Percentiles rank a stretch among this genome's conserved stretches.
Conservation (phyloP, 768 basidiomycete genomes). For the Russula lepida region DNA sequence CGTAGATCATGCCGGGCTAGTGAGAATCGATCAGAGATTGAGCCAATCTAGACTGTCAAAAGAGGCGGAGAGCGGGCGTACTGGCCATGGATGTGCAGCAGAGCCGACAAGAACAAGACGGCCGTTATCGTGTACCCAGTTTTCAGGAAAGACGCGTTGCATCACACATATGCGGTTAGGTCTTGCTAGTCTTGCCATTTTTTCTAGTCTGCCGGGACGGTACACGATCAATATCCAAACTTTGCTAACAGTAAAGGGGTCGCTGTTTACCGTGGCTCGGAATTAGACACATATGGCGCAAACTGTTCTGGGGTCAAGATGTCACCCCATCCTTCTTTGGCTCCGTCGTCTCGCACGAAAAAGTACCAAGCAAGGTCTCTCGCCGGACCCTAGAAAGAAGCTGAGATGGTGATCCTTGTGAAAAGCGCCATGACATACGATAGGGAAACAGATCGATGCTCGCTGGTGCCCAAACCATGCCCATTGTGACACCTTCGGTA, state of each 20-base stretch:
- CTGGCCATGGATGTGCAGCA: conserved; percentile 33
- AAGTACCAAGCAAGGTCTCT: conserved; percentile 24
- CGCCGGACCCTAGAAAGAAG: not conserved
- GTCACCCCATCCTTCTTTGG: conserved; percentile 13
- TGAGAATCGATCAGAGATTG: not conserved
- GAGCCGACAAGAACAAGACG: conserved; percentile 30
- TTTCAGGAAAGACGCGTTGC: conserved; percentile 24
- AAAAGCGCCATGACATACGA: conserved; percentile 1
- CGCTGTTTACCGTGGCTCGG: conserved; percentile 18
- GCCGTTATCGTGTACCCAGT: conserved; percentile 29
- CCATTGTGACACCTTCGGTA: conserved; percentile 16
- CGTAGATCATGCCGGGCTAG: conserved; percentile 30
- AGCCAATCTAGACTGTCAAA: too few species aligned
- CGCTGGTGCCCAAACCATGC: conserved; percentile 20
- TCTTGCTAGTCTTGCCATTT: conserved; percentile 18
- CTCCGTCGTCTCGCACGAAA: conserved; percentile 22
- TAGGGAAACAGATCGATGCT: conserved; percentile 20
- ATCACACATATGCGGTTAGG: conserved; percentile 21
- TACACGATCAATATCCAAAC: not conserved
- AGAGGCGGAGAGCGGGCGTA: conserved; percentile 14
- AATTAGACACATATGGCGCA: not conserved
- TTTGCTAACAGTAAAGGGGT: not conserved
- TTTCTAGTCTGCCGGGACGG: conserved; percentile 12
- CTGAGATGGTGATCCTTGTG: not conserved
- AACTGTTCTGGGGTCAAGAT: conserved; percentile 14